These are phyloP conservation scores for Solanum hybrid DNA, from an alignment of 305 asterid genomes.

Conservation along the genomic window DNA sequence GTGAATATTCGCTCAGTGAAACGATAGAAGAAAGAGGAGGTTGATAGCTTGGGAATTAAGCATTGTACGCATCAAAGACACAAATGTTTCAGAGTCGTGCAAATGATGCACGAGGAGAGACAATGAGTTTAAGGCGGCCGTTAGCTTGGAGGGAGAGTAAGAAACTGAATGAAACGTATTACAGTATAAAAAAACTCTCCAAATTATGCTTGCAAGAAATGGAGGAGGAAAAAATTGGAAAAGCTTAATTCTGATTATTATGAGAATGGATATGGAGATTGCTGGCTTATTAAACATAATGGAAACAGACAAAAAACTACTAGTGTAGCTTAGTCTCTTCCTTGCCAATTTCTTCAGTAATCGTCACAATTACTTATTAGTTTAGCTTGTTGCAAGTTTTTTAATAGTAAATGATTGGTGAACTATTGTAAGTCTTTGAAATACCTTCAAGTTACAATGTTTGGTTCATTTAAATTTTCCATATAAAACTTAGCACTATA, in stretches of 20 bases:
- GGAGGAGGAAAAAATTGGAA: constrained; percentile 36
- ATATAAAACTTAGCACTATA: background rate
- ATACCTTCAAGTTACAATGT: background rate
- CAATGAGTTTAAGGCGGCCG: constrained; percentile 40
- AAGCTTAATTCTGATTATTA: constrained; percentile 53
- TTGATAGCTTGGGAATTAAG: constrained; percentile 70
- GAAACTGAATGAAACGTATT: constrained; percentile 56
- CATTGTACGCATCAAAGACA: constrained; percentile 60
- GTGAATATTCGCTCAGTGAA: constrained; percentile 73
- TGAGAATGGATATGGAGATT: constrained; percentile 70
- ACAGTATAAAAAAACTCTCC: constrained; percentile 32
- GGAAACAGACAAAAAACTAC: constrained; percentile 64
- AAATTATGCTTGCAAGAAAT: constrained; percentile 50
- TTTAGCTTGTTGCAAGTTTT: background rate
- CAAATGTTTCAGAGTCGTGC: constrained; percentile 72
- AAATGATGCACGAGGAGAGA: constrained; percentile 66
- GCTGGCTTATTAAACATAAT: constrained; percentile 73
- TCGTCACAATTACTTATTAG: background rate
- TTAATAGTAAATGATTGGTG: background rate
- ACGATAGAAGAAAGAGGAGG: constrained; percentile 40
- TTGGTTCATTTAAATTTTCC: background rate
- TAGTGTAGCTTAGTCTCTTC: constrained; percentile 11
- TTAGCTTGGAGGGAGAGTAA: constrained; percentile 49
- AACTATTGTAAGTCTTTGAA: background rate
- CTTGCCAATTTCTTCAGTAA: background rate